Evolutionary conservation across 2,329 filamentous ascomycete genomes (phyloP).

Genomic region (Penicillium janthinellum): DNA sequence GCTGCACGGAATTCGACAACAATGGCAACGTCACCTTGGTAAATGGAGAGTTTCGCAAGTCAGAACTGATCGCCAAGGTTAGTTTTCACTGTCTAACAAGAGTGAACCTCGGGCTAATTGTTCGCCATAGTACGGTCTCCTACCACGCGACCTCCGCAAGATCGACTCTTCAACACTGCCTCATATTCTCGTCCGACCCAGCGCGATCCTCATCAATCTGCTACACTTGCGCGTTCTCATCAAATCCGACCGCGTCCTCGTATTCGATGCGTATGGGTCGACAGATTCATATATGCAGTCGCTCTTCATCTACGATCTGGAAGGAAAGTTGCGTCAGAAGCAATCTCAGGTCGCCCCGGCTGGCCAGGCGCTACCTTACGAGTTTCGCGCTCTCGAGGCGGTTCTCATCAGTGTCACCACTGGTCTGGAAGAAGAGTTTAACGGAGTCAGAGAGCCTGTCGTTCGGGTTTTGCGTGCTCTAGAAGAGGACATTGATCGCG

Average conservation of each 20-base stretch:
- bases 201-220: constrained; percentile 90
- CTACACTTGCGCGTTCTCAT: constrained; percentile 96
- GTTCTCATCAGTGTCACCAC: constrained; percentile 92
- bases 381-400: constrained; percentile 93
- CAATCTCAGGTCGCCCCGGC: constrained; percentile 46
- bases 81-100: constrained; percentile 60
- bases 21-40: constrained; percentile 88
- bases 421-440: constrained; percentile 90
- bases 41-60: constrained; percentile 97
- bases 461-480: constrained; percentile 84
- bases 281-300: constrained; percentile 94
- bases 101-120: neutral
- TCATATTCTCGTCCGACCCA: constrained; percentile 90
- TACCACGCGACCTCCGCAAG: constrained; percentile 93
- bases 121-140: constrained; percentile 72
- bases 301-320: constrained; percentile 95
- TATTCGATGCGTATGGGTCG: constrained; percentile 95
- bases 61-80: constrained; percentile 92
- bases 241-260: constrained; percentile 88
- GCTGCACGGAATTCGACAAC: constrained; percentile 94
- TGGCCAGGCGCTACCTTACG: constrained; percentile 74
- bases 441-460: constrained; percentile 88
- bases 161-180: constrained; percentile 96
- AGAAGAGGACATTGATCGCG: constrained; percentile 94
- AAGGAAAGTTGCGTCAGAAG: constrained; percentile 89